Evolutionary conservation across 805 yeast species (phyloP), one percentile per base, ranked within the genome.

Genomic region (Kodamaea laetipori): DNA sequence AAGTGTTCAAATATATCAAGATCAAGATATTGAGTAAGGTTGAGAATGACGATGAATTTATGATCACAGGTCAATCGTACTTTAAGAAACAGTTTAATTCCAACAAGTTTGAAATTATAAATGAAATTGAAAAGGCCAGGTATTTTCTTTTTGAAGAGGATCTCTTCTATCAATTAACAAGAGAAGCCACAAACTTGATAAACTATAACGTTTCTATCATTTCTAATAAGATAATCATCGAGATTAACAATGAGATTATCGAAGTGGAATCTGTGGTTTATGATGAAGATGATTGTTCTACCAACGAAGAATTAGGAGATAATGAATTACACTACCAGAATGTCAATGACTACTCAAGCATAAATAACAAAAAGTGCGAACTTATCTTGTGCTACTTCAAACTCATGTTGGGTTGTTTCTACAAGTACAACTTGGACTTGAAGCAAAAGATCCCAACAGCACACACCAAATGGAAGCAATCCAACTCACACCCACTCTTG

Each of bases 61-160:
- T 71, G 50, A 54, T 83, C 15, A 73, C 80, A 2, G 89, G 89
- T 3, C 84, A 82, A 54, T 76, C 86, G 0, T 52, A 58, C 19
- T 63, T 70, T 13, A 51, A 56, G 2, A 49, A 53, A 13, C 47
- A 53, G 35, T 46, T 54, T 43, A 46, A 58, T 12, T 43, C 39
- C 11, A 34, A 42, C 17, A 43, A 48, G 12, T 46, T 44, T 13
- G 47, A 62, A 16, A 64, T 74, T 9, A 74, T 82, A 15, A 73
- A 74, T 38, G 76, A 75, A 17, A 82, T 92, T 19, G 73, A 77
- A 27, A 77, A 67, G 39, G 90, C 95, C 0, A 74, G 97, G 37
- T 82, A 77, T 49, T 78, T 80, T 46, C 70, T 90, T 6, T 92
- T 92, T 66, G 98, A 92, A 57, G 94, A 87, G 56, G 98, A 92